Evolutionary conservation across 78 protist genomes (phyloP), one percentile per base, ranked within the genome.

Genomic region (Dictyostelium firmibasis): DNA sequence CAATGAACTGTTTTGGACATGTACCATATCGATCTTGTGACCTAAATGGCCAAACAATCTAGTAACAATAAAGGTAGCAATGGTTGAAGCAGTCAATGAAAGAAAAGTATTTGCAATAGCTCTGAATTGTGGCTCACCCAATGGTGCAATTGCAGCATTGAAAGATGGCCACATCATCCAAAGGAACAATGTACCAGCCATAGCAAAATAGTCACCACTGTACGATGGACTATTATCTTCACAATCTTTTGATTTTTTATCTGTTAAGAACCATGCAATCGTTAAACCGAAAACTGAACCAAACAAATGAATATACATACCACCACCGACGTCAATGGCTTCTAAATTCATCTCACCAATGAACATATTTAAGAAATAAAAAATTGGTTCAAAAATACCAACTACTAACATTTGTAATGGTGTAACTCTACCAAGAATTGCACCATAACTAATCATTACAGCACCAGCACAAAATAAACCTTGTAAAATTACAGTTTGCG

Each of bases 101-200:
- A 96, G 35, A 83, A 92, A 86, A 4, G 95, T 96, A 23, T 96
- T 96, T 31, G 94, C 79, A 38, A 89, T 69, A 4, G 96, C 93
- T 23, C 97, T n/a, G 25, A 81, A 43, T 93, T 96, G 95, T 60
- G 95, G 82, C 13, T 27, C 67, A 25, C 87, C 91, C 14, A 35
- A 69, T 18, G 92, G 69, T 16, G 97, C 98, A 29, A 96, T 91
- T 0, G 98, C 98, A 6, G 97, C 98, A 85, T 98, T 98, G 97
- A 98, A 98, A 31, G 87, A 38, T 20, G 99, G 99, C 99, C 99
- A 98, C 97, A 85, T 95, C 93, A 95, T 84, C 91, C 87, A 92
- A 33, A 95, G 92, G 91, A 91, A 91, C 0, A 95, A 44, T 11
- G 92, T 64, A 78, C 98, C 99, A 47, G 97, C 96, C 98, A 98